phyloP scores from a whole-genome alignment of 495 filamentous ascomycete genomes.

The Coniosporium apollinis region DNA sequence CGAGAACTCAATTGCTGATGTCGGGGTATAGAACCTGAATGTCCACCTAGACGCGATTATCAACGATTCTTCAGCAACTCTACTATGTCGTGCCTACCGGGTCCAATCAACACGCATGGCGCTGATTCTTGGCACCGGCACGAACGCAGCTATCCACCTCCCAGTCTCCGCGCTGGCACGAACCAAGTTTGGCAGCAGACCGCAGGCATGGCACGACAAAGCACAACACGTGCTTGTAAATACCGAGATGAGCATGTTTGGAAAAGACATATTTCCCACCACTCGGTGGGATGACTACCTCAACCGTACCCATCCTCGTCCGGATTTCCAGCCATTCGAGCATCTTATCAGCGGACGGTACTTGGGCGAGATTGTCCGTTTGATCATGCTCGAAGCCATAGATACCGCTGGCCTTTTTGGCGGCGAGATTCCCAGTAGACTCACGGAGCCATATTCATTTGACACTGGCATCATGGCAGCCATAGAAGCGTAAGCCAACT shows the following conservation, averaged over 20 bases:
- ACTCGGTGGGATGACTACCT: conserved; percentile 29
- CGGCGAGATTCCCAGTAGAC: conserved; percentile 35
- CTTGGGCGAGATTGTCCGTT: conserved; percentile 39
- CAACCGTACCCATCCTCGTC: conserved; percentile 19
- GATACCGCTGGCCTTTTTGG: conserved; percentile 35
- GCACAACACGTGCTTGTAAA: conserved; percentile 27
- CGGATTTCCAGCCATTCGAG: conserved; percentile 31
- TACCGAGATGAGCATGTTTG: conserved; percentile 30
- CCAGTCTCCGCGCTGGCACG: conserved; percentile 18
- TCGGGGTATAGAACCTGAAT: conserved; percentile 16
- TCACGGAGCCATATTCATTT: conserved; percentile 38
- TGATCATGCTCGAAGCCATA: conserved; percentile 38
- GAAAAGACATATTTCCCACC: conserved; percentile 22
- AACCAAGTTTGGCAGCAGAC: conserved; percentile 22
- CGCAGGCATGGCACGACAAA: conserved; percentile 19
- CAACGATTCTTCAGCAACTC: conserved; percentile 26
- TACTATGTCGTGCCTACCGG: conserved; percentile 27
- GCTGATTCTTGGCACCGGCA: conserved; percentile 28
- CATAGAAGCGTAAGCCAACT: conserved; percentile 39
- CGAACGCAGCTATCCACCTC: conserved; percentile 27
- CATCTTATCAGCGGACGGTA: conserved; percentile 35
- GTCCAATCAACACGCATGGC: conserved; percentile 24
- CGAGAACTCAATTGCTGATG: background rate
- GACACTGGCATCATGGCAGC: conserved; percentile 42
- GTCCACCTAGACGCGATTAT: conserved; percentile 26